phyloP scores from a whole-genome alignment of 2,329 filamentous ascomycete species.

The Basipetospora sp. region DNA sequence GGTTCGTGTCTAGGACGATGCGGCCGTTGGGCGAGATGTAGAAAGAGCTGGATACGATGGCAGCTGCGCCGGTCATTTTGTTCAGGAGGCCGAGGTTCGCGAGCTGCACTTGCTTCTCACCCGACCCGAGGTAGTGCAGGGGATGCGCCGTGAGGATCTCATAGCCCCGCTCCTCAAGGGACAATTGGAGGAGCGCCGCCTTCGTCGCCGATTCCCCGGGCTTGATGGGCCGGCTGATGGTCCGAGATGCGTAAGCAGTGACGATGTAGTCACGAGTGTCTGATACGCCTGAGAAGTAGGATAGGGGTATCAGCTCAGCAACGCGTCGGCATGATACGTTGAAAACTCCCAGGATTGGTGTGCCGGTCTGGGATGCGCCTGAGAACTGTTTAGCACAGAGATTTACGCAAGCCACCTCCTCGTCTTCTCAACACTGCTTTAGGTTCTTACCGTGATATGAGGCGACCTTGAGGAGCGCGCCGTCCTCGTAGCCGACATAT shows the following conservation, averaged over 20 bases:
- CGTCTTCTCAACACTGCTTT: too few relatives aligned
- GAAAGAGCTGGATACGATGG: slow-evolving; percentile 49
- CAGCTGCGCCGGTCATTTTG: slow-evolving; percentile 82
- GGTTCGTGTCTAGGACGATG: slow-evolving; percentile 48
- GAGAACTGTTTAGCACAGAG: slow-evolving; percentile 5
- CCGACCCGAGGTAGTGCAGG: slow-evolving; percentile 40
- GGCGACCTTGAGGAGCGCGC: slow-evolving; percentile 58
- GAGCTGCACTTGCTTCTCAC: slow-evolving; percentile 31
- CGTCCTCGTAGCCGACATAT: slow-evolving; percentile 64
- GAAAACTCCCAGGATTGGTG: slow-evolving; percentile 69
- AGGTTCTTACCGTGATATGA: slow-evolving; percentile 53
- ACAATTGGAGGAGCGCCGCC: slow-evolving; percentile 43
- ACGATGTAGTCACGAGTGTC: slow-evolving; percentile 51
- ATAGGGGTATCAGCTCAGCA: slow-evolving; percentile 55
- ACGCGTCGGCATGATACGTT: slow-evolving; percentile 54
- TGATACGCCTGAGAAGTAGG: slow-evolving; percentile 55
- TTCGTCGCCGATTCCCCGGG: slow-evolving; percentile 24
- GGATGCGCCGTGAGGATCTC: slow-evolving; percentile 71
- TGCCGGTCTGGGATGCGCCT: slow-evolving; percentile 48
- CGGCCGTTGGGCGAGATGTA: slow-evolving; percentile 39
- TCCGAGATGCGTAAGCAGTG: slow-evolving; percentile 54
- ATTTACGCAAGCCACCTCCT: too few relatives aligned
- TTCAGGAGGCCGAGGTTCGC: slow-evolving; percentile 64
- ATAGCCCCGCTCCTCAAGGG: slow-evolving; percentile 52
- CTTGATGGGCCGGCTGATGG: slow-evolving; percentile 38